Evolutionary conservation across 805 yeast genomes (phyloP).

Genomic region (Spathaspora arborariae): DNA sequence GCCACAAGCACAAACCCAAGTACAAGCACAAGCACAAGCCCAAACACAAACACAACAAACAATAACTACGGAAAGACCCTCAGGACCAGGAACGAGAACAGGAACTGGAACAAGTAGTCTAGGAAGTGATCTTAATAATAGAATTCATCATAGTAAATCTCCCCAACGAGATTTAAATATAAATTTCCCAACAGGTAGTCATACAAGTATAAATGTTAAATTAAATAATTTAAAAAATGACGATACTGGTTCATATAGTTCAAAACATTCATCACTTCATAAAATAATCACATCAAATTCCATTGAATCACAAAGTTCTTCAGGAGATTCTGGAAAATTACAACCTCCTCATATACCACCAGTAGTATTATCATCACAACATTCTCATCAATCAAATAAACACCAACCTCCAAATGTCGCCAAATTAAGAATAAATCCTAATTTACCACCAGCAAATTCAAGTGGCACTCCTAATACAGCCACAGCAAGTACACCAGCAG

Average conservation of each 20-base stretch:
- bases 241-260: not conserved
- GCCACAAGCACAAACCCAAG: not conserved
- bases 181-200: not conserved
- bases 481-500: not conserved
- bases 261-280: not conserved
- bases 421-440: not conserved
- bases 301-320: not conserved
- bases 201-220: not conserved
- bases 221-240: not conserved
- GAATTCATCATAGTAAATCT: not conserved
- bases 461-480: not conserved
- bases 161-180: not conserved
- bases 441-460: not conserved
- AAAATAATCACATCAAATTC: not conserved
- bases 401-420: not conserved
- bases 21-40: not conserved
- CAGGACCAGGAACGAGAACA: not conserved
- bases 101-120: not conserved
- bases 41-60: no score
- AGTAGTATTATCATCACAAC: not conserved
- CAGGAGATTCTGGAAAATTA: not conserved
- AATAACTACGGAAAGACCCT: not conserved
- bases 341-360: not conserved
- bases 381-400: not conserved
- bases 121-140: not conserved